These are phyloP conservation scores for Tardiomyces digboiensis DNA, from an alignment of 1,139 yeast genomes.

Conservation along the genomic window DNA sequence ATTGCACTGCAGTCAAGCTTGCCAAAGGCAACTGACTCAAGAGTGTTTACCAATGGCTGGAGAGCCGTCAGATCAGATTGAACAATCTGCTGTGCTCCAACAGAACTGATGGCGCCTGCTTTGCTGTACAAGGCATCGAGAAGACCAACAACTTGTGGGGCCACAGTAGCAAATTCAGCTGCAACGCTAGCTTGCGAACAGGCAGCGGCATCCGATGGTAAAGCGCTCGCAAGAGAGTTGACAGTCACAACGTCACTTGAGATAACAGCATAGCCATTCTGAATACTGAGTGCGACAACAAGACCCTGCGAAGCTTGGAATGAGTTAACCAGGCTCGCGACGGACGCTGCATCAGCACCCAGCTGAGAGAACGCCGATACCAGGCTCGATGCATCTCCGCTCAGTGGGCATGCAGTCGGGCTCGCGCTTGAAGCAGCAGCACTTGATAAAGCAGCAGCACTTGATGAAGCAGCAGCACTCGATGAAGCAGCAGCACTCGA, in stretches of 20 bases:
- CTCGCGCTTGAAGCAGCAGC: slow-evolving; percentile 1
- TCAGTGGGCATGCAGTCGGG: background rate
- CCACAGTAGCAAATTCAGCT: background rate
- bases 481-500: slow-evolving; percentile 3
- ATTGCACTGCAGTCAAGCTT: background rate
- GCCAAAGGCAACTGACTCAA: background rate
- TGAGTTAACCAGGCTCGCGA: background rate
- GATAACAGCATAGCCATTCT: background rate
- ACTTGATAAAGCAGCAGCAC: slow-evolving; percentile 3
- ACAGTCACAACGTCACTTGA: background rate
- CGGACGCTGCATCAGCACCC: background rate
- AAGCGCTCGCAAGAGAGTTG: background rate
- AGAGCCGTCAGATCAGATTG: background rate
- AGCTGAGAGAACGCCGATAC: background rate
- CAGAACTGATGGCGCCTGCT: background rate
- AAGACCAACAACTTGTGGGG: background rate
- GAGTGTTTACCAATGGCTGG: background rate
- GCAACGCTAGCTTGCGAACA: background rate
- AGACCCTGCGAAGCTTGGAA: background rate
- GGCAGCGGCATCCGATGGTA: background rate
- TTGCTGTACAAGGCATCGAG: background rate
- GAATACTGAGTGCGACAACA: background rate
- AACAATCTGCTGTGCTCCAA: background rate
- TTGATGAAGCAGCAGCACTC: slow-evolving; percentile 4
- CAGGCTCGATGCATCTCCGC: background rate